A percentile compares a stretch with the other conserved stretches of the same genome.
Conservation (phyloP, 495 filamentous ascomycete genomes). For the Chaetomidium leptoderma region DNA sequence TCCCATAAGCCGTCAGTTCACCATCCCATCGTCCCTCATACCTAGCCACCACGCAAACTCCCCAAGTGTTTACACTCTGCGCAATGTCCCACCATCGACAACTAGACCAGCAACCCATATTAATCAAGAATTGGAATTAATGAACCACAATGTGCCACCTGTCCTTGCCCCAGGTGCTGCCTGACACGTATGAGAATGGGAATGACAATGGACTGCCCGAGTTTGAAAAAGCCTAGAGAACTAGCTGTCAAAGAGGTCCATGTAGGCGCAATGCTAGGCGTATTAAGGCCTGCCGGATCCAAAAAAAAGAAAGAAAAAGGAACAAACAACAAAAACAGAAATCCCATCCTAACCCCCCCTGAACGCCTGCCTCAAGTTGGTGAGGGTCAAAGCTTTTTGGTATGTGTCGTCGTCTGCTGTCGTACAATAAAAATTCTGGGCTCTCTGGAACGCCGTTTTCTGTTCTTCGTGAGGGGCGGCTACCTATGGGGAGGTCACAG, state of each 20-base stretch:
- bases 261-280: too few species aligned
- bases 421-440: slow-evolving; percentile 38
- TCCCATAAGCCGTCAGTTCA: neutral
- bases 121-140: too few species aligned
- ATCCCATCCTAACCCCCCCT: slow-evolving; percentile 16
- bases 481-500: too few species aligned
- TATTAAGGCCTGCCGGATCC: neutral
- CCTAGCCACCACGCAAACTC: neutral
- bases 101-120: neutral
- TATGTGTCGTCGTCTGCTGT: slow-evolving; percentile 35
- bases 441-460: neutral
- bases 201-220: too few species aligned
- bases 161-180: too few species aligned
- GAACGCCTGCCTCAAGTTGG: slow-evolving; percentile 19
- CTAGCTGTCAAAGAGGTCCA: too few species aligned
- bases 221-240: too few species aligned
- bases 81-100: too few species aligned
- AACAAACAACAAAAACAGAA: slow-evolving; percentile 4
- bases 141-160: too few species aligned
- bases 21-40: neutral
- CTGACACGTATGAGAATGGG: neutral
- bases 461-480: neutral
- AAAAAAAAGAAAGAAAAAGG: neutral
- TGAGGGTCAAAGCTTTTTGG: slow-evolving; percentile 14
- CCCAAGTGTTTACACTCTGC: too few species aligned